Evolutionary conservation across 768 basidiomycete species (phyloP).

Genomic region (Pluteus cervinus): DNA sequence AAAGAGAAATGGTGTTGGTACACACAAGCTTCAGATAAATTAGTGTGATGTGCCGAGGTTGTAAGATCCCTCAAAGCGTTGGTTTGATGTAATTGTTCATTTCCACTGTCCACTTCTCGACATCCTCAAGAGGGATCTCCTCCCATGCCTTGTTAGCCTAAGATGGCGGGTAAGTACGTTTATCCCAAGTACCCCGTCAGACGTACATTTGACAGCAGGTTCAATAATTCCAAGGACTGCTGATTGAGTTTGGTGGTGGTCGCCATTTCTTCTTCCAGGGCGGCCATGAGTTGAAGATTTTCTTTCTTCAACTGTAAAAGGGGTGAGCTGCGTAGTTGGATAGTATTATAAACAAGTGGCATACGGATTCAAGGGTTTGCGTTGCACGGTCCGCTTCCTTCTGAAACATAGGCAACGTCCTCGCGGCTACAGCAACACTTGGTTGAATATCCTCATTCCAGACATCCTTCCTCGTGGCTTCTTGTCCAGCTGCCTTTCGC

Average conservation of each 20-base stretch:
- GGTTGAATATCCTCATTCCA: constrained; percentile 68
- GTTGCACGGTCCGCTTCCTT: constrained; percentile 33
- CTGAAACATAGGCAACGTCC: constrained; percentile 55
- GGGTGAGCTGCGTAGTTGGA: background rate
- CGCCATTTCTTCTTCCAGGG: constrained; percentile 42
- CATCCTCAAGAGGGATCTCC: constrained; percentile 55
- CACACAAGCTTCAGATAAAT: too few relatives aligned
- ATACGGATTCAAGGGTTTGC: constrained; percentile 32
- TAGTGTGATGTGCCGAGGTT: too few relatives aligned
- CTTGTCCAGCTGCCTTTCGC: constrained; percentile 42
- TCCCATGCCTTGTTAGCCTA: constrained; percentile 49
- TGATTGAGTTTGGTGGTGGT: constrained; percentile 41
- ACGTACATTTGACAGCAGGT: constrained; percentile 48
- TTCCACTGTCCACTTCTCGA: constrained; percentile 53
- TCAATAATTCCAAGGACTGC: constrained; percentile 39
- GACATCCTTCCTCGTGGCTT: constrained; percentile 43
- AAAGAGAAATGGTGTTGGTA: too few relatives aligned
- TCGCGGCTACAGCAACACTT: constrained; percentile 52
- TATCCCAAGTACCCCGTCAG: background rate
- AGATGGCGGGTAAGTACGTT: constrained; percentile 2
- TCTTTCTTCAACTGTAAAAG: constrained; percentile 51
- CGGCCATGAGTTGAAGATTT: constrained; percentile 40
- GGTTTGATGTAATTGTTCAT: too few relatives aligned
- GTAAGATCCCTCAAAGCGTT: too few relatives aligned
- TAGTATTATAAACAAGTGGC: constrained; percentile 2